These are phyloP conservation scores for Eucalyptus marginata DNA, from an alignment of 345 rosid species.

Conservation along the genomic window DNA sequence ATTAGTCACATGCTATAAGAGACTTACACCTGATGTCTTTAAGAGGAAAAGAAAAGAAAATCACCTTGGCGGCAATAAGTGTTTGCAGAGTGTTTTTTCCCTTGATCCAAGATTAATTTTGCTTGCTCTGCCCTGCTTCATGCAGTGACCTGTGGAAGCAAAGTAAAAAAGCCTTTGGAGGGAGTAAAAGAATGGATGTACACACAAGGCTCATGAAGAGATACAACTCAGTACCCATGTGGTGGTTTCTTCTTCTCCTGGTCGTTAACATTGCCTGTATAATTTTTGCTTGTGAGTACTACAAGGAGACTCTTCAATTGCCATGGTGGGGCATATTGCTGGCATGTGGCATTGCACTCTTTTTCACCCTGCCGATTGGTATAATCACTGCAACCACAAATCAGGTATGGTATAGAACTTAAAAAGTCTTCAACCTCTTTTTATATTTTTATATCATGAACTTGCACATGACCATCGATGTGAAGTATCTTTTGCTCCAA, in stretches of 20 bases:
- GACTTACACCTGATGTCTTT: not conserved
- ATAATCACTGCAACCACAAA: constrained; percentile 25
- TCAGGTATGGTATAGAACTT: not conserved
- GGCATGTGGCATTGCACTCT: constrained; percentile 68
- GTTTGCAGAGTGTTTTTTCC: not conserved
- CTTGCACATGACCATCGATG: not conserved
- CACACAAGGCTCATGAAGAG: constrained; percentile 78
- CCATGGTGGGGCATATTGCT: constrained; percentile 91
- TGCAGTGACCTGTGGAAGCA: constrained; percentile 61
- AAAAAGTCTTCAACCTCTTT: not conserved
- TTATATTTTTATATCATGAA: not conserved
- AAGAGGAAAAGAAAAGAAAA: not conserved
- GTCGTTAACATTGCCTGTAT: constrained; percentile 30
- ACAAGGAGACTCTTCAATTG: constrained; percentile 57
- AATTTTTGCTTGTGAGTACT: constrained; percentile 44
- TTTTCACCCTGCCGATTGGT: constrained; percentile 74
- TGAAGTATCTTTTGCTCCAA: not conserved
- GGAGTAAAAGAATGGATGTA: constrained; percentile 42
- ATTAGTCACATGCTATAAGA: not conserved
- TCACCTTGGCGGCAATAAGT: not conserved
- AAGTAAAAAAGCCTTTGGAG: constrained; percentile 36
- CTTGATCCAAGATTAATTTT: not conserved
- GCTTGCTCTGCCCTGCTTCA: not conserved
- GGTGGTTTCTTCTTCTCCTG: constrained; percentile 73
- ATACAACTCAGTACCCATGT: constrained; percentile 46